Base-by-base conservation (phyloP, 768 basidiomycete species). In the Podaxis pistillaris region DNA sequence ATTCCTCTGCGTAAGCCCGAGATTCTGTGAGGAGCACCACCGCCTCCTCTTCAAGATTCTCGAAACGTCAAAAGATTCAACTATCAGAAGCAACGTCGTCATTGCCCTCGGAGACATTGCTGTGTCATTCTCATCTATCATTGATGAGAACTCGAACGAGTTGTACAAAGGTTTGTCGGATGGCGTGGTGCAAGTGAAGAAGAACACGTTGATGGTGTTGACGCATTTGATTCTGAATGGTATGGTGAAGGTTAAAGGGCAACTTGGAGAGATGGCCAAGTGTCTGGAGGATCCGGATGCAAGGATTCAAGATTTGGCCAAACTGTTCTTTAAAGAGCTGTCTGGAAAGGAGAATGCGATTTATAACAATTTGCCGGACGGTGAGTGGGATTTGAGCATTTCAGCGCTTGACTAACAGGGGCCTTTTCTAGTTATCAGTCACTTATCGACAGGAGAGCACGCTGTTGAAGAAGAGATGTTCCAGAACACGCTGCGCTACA, bases 261-360 rank as follows among this genome's bases (percentile, higher is more conserved):
- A 99, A 72, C 81, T 99, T 6, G 97, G 97, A 17, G 97, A 99
- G 81, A 98, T 99, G 96, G 97, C 96, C n/a, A 98, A 99, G 75
- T 98, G 97, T 72, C 76, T 98, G 6, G 95, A 98, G 76, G 96
- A 98, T 73, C 81, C 84, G 24, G 96, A 98, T 62, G 81, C 81
- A 51, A 77, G 96, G 13, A 90, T 99, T 63, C 86, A 91, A 17
- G 96, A 98, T 69, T 82, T 99, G 41, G 96, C 97, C n/a, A 96
- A 95, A 74, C 73, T 99, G 55, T 99, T 99, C 86, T 99, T 99
- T 80, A 91, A 86, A 22, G 96, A 98, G 71, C 76, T 99, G 57
- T 90, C 93, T 37, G 95, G 93, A 28, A 99, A 98, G 77, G 97
- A 98, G 68, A 99, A 99, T 72, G 97, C 96, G 6, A 96, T 99